Percentiles rank a stretch among this genome's conserved stretches.
These are phyloP conservation scores for Fusarium brachygibbosum DNA, from an alignment of 2,329 filamentous ascomycete species.

Conservation along the genomic window DNA sequence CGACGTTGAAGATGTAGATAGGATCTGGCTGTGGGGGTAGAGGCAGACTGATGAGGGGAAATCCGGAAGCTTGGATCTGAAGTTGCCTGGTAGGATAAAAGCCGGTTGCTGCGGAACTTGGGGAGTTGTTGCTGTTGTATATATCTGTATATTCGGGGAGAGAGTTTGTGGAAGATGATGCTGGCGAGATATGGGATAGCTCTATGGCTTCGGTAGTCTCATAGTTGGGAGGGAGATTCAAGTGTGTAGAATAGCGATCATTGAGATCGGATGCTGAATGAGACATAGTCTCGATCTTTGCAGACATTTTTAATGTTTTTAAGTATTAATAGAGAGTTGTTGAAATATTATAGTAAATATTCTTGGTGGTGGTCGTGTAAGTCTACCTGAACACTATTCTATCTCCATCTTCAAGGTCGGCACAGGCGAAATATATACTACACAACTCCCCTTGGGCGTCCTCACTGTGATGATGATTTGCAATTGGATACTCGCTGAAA, in stretches of 20 bases:
- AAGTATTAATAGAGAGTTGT: neutral
- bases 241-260: conserved; percentile 27
- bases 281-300: conserved; percentile 6
- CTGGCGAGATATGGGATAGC: conserved; percentile 43
- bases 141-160: conserved; percentile 48
- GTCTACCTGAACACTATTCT: neutral
- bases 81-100: conserved; percentile 62
- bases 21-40: conserved; percentile 54
- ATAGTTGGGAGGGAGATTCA: conserved; percentile 51
- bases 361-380: neutral
- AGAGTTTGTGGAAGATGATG: conserved; percentile 49
- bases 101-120: conserved; percentile 17
- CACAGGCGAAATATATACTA: conserved; percentile 24
- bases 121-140: conserved; percentile 7
- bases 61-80: conserved; percentile 64
- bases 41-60: conserved; percentile 59
- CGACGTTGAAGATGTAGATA: conserved; percentile 60
- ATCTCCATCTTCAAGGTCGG: neutral
- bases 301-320: conserved; percentile 18
- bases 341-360: neutral
- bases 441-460: neutral
- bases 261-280: conserved; percentile 1
- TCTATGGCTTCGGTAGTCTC: conserved; percentile 44
- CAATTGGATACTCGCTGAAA: conserved; percentile 6
- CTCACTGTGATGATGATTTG: neutral